These are phyloP conservation scores for Petunia hybrid DNA, from an alignment of 305 asterid genomes.

Conservation along the genomic window DNA sequence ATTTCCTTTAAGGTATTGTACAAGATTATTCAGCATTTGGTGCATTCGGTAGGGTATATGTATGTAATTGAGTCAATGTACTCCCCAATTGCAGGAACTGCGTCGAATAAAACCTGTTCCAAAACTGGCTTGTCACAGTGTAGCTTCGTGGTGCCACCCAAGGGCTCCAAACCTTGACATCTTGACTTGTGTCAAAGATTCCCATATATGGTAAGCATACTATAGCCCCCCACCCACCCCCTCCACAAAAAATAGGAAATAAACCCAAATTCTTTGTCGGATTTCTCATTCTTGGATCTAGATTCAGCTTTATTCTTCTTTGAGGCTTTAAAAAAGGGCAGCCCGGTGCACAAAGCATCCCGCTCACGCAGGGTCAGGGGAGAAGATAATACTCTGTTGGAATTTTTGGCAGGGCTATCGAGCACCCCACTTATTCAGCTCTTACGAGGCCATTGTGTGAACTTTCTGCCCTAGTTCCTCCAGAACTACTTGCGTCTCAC, in stretches of 20 bases:
- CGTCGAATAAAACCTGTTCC: slow-evolving; percentile 98
- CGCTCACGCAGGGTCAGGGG: neutral
- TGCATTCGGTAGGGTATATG: neutral
- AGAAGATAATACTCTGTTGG: slow-evolving; percentile 41
- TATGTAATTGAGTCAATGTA: neutral
- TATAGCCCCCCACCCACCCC: no score
- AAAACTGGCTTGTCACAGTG: slow-evolving; percentile 96
- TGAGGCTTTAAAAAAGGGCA: neutral
- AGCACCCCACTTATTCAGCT: slow-evolving; percentile 94
- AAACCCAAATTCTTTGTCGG: no score
- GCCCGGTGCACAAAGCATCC: no score
- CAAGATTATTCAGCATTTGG: slow-evolving; percentile 11
- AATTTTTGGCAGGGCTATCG: slow-evolving; percentile 83
- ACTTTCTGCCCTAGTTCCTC: slow-evolving; percentile 89
- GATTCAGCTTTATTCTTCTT: slow-evolving; percentile 24
- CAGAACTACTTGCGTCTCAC: slow-evolving; percentile 85
- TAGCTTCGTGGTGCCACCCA: slow-evolving; percentile 99
- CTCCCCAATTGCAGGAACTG: slow-evolving; percentile 50
- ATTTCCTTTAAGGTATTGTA: slow-evolving; percentile 71
- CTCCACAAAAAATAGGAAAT: no score
- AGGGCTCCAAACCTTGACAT: slow-evolving; percentile 99
- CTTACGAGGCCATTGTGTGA: slow-evolving; percentile 95
- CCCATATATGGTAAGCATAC: slow-evolving; percentile 80
- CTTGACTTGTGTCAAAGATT: slow-evolving; percentile 96
- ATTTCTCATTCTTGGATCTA: no score